Percentiles rank a stretch among this genome's conserved stretches.
Conservation (phyloP, 2,329 filamentous ascomycete genomes). For the Didymella keratinophila region DNA sequence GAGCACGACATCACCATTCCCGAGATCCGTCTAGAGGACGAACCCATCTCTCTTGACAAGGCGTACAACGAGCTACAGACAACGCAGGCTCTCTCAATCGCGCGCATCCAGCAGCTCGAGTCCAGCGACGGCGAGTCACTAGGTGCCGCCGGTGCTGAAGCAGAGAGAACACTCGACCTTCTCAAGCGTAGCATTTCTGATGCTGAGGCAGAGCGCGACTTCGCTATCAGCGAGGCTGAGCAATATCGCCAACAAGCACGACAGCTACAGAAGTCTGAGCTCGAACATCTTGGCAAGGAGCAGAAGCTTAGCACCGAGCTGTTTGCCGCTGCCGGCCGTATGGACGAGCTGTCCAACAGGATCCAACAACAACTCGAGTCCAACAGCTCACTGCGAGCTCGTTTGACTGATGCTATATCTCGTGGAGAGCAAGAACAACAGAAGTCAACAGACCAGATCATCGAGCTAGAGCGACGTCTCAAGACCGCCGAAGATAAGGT, state of each 20-base stretch:
- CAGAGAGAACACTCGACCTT: constrained; percentile 67
- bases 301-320: constrained; percentile 73
- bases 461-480: constrained; percentile 80
- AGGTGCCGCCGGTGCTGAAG: constrained; percentile 56
- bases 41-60: constrained; percentile 74
- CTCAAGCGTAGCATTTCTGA: constrained; percentile 73
- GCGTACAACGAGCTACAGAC: constrained; percentile 79
- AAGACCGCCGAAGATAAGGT: constrained; percentile 85
- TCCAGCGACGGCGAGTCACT: constrained; percentile 54
- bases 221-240: constrained; percentile 71
- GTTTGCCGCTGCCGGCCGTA: constrained; percentile 74
- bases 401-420: constrained; percentile 79
- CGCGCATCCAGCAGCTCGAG: constrained; percentile 72
- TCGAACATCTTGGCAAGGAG: constrained; percentile 65
- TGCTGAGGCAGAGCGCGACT: constrained; percentile 75
- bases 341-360: constrained; percentile 80
- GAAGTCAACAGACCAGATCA: constrained; percentile 81
- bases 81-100: constrained; percentile 72
- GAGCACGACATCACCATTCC: constrained; percentile 84
- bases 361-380: constrained; percentile 81
- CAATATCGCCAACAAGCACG: constrained; percentile 69
- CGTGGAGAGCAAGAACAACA: constrained; percentile 86
- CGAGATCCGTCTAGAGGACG: constrained; percentile 59
- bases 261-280: constrained; percentile 64
- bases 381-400: constrained; percentile 77